phyloP scores from a whole-genome alignment of 148 eudicot genomes.

The Cornus controversa region DNA sequence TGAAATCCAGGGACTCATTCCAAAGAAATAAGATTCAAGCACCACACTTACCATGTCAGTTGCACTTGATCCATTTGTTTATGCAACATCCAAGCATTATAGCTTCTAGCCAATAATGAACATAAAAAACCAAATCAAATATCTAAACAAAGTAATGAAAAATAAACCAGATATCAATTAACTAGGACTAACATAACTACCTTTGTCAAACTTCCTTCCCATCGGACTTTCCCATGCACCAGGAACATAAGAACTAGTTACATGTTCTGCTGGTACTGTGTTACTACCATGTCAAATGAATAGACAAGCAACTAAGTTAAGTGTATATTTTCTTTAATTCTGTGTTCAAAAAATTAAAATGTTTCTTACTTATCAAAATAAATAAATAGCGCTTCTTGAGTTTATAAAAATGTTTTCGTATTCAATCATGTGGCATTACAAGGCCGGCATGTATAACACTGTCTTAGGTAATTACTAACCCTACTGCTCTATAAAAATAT shows the following conservation, averaged over 20 bases:
- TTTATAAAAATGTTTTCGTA: no score
- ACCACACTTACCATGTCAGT: not conserved
- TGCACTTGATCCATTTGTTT: not conserved
- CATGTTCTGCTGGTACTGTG: not conserved
- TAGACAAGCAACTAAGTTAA: not conserved
- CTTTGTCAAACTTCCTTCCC: not conserved
- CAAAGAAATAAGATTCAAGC: not conserved
- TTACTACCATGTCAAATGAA: not conserved
- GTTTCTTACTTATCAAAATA: no score
- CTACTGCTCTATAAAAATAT: not conserved
- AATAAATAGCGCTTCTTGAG: no score
- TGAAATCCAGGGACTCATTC: not conserved
- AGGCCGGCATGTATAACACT: not conserved
- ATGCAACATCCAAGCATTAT: not conserved
- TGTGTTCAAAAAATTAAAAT: no score
- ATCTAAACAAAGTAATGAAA: not conserved
- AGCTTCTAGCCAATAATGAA: not conserved
- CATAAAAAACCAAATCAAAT: not conserved
- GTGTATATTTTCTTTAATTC: not conserved
- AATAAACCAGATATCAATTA: no score
- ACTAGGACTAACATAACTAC: no score
- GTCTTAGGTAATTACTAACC: not conserved
- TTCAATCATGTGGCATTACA: no score
- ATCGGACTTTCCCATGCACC: not conserved
- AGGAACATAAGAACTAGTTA: not conserved